Evolutionary conservation across 352 stramenopile genomes (phyloP).

Genomic region (Phytophthora melonis): DNA sequence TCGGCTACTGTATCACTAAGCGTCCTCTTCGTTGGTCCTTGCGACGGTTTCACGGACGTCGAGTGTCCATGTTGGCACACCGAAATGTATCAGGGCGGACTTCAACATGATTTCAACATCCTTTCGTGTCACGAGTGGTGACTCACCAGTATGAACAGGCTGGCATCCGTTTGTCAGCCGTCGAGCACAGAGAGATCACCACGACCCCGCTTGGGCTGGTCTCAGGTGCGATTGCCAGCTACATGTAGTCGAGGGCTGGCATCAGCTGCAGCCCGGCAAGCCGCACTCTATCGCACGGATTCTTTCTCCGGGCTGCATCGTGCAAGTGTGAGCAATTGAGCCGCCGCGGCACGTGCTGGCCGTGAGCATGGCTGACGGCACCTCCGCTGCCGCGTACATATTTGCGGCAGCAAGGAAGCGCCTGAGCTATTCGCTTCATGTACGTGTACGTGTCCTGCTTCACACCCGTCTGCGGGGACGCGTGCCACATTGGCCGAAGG

Average conservation of each 20-base stretch:
- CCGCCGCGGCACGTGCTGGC: neutral
- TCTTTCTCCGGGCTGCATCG: neutral
- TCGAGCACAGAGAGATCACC: neutral
- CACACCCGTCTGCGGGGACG: neutral
- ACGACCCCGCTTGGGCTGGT: neutral
- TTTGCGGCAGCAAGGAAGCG: neutral
- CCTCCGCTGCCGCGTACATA: neutral
- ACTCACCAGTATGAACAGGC: neutral
- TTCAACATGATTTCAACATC: constrained; percentile 10
- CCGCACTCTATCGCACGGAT: neutral
- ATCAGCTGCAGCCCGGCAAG: neutral
- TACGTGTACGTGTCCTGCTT: neutral
- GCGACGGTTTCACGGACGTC: neutral
- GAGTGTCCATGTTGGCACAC: neutral
- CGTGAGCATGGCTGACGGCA: neutral
- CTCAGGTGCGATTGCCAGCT: neutral
- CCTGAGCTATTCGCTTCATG: neutral
- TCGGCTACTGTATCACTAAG: neutral
- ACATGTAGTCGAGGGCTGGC: neutral
- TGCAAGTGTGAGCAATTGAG: neutral
- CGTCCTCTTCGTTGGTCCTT: neutral
- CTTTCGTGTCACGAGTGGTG: neutral
- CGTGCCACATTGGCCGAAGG: neutral
- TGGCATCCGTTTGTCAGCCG: neutral
- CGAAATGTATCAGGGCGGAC: constrained; percentile 15